Base-by-base conservation (phyloP, 495 filamentous ascomycete species). In the Cenococcum geophilum region DNA sequence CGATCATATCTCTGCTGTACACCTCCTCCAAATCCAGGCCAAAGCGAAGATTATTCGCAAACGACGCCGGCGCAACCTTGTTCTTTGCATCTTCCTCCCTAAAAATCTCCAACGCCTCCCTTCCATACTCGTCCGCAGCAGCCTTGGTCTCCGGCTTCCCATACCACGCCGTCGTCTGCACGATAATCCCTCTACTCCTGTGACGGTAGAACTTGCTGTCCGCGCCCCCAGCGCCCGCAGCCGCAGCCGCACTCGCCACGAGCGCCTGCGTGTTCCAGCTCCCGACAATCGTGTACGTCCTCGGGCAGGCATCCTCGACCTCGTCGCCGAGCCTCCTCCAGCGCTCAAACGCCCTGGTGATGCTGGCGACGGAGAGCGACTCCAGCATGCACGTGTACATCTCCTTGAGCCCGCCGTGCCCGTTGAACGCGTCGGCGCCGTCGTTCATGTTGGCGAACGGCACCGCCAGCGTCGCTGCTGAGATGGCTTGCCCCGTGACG, bases 331-430 rank as follows among this genome's bases (percentile, higher is more conserved):
- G 59, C 42, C 4, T 21, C n/a, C 25, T 40, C 55, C 49, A 64
- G 1, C 22, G 35, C 23, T 55, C 21, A 34, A 59, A 64, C 0
- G 61, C 49, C 16, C 14, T 6, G 5, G n/a, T 42, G 55, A 64
- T 48, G 40, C 55, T 52, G 0, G n/a, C 18, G 1, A 1, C 48
- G 23, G 20, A 22, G 35, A 59, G 18, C 3, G 58, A 27, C 14
- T 50, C 6, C 22, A 45, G 23, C 35, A 59, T 59, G 1, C 18
- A 16, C 12, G n/a, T 21, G 35, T 59, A 43, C 5, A 18, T 54
- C 40, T 64, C 62, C 43, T 64, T 64, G 36, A 56, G 56, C 1
- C 62, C 62, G 40, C 57, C 57, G 35, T 64, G 62, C 10, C 40
- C 47, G 35, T 57, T 64, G 8, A 64, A 20, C 14, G 57, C 18